These are phyloP conservation scores for Scutellaria barbata DNA, from an alignment of 257 asterid genomes.

Conservation along the genomic window DNA sequence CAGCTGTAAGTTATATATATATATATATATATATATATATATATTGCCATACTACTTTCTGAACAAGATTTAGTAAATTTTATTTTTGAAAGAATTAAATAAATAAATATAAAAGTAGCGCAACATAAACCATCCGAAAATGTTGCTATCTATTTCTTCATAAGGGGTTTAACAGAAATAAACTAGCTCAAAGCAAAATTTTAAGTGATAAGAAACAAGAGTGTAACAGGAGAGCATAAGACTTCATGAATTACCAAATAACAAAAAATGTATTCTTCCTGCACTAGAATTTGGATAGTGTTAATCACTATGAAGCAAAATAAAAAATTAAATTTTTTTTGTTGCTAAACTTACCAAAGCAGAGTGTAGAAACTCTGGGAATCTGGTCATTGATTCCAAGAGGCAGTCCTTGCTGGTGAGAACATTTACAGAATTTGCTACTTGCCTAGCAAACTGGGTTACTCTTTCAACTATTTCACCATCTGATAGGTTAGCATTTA, in stretches of 20 bases:
- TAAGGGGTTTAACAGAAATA: neutral
- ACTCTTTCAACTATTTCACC: conserved; percentile 72
- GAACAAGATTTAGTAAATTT: conserved; percentile 2
- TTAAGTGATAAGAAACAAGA: conserved; percentile 14
- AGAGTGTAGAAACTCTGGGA: conserved; percentile 57
- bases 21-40: neutral
- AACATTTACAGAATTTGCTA: conserved; percentile 51
- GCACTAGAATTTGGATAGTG: conserved; percentile 11
- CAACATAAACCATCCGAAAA: conserved; percentile 15
- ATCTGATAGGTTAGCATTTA: conserved; percentile 57
- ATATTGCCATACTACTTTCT: neutral
- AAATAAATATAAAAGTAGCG: neutral
- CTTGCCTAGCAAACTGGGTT: conserved; percentile 51
- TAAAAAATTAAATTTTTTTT: too few species aligned
- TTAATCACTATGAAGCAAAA: conserved; percentile 30
- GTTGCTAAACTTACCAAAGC: conserved; percentile 75
- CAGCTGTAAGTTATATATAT: neutral
- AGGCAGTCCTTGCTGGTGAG: conserved; percentile 53
- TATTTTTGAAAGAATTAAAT: neutral
- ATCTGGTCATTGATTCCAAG: conserved; percentile 59
- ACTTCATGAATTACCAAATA: neutral
- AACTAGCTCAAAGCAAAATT: conserved; percentile 19
- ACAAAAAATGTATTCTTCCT: conserved; percentile 21
- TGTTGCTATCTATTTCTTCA: conserved; percentile 10
- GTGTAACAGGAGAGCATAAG: neutral